Percentiles rank a stretch among this genome's conserved stretches.
Evolutionary conservation across 345 rosid species (phyloP).

Genomic region (Anacardium occidentale): DNA sequence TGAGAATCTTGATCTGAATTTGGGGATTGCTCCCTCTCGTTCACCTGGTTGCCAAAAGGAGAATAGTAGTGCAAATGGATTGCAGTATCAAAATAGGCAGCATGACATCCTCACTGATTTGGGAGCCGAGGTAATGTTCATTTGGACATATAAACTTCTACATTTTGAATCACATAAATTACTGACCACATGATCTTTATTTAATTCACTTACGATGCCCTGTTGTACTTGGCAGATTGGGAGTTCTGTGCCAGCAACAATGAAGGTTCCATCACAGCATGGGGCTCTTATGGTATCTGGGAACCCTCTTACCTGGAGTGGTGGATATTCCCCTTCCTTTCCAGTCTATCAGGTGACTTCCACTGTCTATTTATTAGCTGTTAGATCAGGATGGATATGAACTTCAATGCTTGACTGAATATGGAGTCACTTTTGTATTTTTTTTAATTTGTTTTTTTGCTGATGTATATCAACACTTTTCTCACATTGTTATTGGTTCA

Average conservation of each 20-base stretch:
- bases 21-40: slow-evolving; percentile 58
- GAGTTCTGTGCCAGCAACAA: slow-evolving; percentile 27
- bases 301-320: slow-evolving; percentile 35
- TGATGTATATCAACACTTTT: too few species aligned
- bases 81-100: slow-evolving; percentile 19
- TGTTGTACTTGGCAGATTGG: slow-evolving; percentile 27
- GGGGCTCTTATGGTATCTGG: slow-evolving; percentile 30
- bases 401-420: too few species aligned
- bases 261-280: slow-evolving; percentile 26
- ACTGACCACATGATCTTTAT: not conserved
- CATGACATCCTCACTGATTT: slow-evolving; percentile 22
- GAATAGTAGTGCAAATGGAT: slow-evolving; percentile 11
- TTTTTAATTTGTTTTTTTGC: too few species aligned
- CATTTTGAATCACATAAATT: not conserved
- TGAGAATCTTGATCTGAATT: slow-evolving; percentile 48
- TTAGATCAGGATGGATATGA: too few species aligned
- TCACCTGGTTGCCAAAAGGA: slow-evolving; percentile 25
- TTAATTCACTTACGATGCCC: slow-evolving; percentile 5
- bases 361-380: not conserved
- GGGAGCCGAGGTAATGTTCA: slow-evolving; percentile 30
- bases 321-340: slow-evolving; percentile 36
- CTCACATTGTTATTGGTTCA: too few species aligned
- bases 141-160: not conserved
- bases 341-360: slow-evolving; percentile 40
- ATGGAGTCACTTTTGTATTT: too few species aligned